Evolutionary conservation across 768 basidiomycete genomes (phyloP), one percentile per base, ranked within the genome.

Genomic region (Agrocybe chaxingu): DNA sequence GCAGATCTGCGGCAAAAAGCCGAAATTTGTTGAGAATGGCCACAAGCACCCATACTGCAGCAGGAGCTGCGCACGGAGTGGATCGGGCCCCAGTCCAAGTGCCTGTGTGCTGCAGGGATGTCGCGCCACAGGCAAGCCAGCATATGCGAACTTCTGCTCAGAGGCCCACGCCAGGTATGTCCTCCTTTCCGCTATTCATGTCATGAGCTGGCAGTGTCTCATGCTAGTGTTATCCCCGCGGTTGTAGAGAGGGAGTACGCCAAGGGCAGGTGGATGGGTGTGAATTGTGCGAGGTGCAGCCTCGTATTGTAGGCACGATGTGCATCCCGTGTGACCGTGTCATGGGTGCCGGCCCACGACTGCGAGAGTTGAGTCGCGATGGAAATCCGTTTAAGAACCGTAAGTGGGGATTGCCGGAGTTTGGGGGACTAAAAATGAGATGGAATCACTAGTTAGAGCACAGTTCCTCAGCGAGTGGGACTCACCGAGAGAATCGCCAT

Each of bases 11-110:
- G 76, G 79, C 10, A 70, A 70, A 51, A 82, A 75, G 62, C 80
- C 82, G 10, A 85, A 80, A 69, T 84, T 76, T 61, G 64, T 81
- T n/a, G 84, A 84, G 56, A 74, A 77, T 52, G 84, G 83, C 12
- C 64, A 71, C 53, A 72, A 72, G 54, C 81, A 84, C 57, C 73
- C 77, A 31, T 85, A 78, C 61, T 85, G 83, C 58, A 74, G 84
- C 57, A 79, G 73, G 56, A 81, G 76, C 44, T 85, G 83, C 60
- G 83, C 83, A 47, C 71, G 79, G 41, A 74, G 66, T 53, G 73
- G 69, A 37, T 65, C 70, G 51, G 71, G 66, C 37, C 57, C 66
- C 37, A 70, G 61, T 51, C 67, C 72, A 13, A 62, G 64, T 12
- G 68, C 70, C 13, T 85, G 82, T 60, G 50, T 63, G 18, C 73